Conservation (phyloP, 2,329 filamentous ascomycete genomes). For the Davidsoniella virescens region DNA sequence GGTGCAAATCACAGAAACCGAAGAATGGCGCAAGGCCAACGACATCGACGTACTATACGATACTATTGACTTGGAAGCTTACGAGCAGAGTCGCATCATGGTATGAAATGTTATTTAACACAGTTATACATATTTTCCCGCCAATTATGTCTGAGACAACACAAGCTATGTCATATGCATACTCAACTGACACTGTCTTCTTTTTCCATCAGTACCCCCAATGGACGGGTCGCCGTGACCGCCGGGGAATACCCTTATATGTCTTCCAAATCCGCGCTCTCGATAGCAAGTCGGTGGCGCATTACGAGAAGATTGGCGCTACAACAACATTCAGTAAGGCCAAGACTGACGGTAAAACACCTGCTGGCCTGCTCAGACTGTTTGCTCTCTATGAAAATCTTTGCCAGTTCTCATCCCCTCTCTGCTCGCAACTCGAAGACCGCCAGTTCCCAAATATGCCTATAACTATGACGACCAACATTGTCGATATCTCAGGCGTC, state of each 20-base stretch:
- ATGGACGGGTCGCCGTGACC: constrained; percentile 85
- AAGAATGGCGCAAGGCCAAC: constrained; percentile 72
- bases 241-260: constrained; percentile 77
- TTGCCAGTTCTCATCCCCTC: constrained; percentile 68
- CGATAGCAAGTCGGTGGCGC: constrained; percentile 63
- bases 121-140: not conserved
- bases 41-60: constrained; percentile 65
- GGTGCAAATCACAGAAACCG: constrained; percentile 72
- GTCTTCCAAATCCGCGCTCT: constrained; percentile 75
- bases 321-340: constrained; percentile 43
- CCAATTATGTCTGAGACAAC: not conserved
- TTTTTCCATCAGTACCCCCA: constrained; percentile 61
- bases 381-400: constrained; percentile 92
- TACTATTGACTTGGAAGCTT: constrained; percentile 72
- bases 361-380: constrained; percentile 63
- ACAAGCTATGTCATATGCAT: not conserved
- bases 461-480: constrained; percentile 83
- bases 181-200: not conserved
- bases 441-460: constrained; percentile 64
- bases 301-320: constrained; percentile 54
- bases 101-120: constrained; percentile 28
- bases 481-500: constrained; percentile 80
- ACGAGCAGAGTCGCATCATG: constrained; percentile 62
- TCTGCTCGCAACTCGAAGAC: constrained; percentile 61
- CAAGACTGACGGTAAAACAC: constrained; percentile 47